Percentiles rank a stretch among this genome's conserved stretches.
phyloP scores from a whole-genome alignment of 2,329 filamentous ascomycete genomes.

The Chrysosporium queenslandicum region DNA sequence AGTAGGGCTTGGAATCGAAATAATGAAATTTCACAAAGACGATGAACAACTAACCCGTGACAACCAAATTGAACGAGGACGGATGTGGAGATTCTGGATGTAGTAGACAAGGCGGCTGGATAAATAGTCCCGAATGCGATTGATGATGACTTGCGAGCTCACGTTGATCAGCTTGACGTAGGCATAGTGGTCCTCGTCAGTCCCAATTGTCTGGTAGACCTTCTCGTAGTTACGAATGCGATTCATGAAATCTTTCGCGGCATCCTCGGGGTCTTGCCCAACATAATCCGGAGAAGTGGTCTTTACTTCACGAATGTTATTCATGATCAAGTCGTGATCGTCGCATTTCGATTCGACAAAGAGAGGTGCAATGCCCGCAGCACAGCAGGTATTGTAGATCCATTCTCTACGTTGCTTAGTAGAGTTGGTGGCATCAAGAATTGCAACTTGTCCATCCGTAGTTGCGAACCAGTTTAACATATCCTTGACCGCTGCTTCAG shows the following conservation, averaged over 20 bases:
- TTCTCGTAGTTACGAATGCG: slow-evolving; percentile 96
- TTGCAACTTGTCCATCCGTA: slow-evolving; percentile 71
- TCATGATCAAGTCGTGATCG: slow-evolving; percentile 92
- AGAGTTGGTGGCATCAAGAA: slow-evolving; percentile 93
- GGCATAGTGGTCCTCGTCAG: slow-evolving; percentile 75
- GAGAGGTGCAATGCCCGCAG: slow-evolving; percentile 73
- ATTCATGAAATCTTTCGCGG: slow-evolving; percentile 83
- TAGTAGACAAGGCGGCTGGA: slow-evolving; percentile 97
- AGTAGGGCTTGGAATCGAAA: neutral
- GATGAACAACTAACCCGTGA: slow-evolving; percentile 57
- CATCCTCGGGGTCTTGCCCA: slow-evolving; percentile 85
- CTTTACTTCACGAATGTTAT: slow-evolving; percentile 96
- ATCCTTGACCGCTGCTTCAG: slow-evolving; percentile 81
- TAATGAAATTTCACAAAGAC: no score
- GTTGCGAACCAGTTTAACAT: slow-evolving; percentile 88
- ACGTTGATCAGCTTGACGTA: slow-evolving; percentile 98
- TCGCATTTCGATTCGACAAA: slow-evolving; percentile 98
- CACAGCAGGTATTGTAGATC: slow-evolving; percentile 71
- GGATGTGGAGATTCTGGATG: slow-evolving; percentile 96
- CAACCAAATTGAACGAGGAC: slow-evolving; percentile 90
- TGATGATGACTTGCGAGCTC: slow-evolving; percentile 93
- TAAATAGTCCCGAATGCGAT: slow-evolving; percentile 90
- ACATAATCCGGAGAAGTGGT: slow-evolving; percentile 90
- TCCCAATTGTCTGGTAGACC: slow-evolving; percentile 87
- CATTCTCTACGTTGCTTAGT: slow-evolving; percentile 82